Percentiles rank a stretch among this genome's conserved stretches.
Conservation (phyloP, 805 yeast genomes). For the Groenewaldozyma salmanticensis region DNA sequence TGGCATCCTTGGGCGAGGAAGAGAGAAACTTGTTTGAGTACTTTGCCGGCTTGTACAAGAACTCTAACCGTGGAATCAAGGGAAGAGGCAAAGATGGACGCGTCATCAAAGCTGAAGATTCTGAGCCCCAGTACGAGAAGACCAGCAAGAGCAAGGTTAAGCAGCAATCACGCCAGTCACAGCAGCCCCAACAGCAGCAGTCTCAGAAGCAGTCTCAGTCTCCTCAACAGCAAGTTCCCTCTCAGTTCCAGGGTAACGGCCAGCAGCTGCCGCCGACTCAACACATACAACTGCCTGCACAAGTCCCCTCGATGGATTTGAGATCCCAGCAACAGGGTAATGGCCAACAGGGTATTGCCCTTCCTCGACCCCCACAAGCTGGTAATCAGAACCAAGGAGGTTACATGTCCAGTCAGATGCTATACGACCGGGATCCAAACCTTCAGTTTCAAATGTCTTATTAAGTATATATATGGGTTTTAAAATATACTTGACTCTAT, state of each 20-base stretch:
- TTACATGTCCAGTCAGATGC: background rate
- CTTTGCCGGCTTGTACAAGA: constrained; percentile 74
- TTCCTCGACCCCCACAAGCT: background rate
- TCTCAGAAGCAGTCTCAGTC: constrained; percentile 4
- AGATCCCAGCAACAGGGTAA: no score
- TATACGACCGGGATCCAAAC: background rate
- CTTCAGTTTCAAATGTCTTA: background rate
- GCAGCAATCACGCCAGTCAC: no score
- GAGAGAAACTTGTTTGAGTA: constrained; percentile 67
- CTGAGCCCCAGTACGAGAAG: background rate
- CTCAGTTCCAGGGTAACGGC: background rate
- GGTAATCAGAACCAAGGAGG: no score
- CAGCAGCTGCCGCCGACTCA: background rate
- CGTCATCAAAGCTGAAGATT: background rate
- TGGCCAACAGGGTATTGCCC: no score
- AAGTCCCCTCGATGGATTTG: background rate
- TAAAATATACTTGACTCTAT: background rate
- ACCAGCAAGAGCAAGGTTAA: no score
- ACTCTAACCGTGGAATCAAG: constrained; percentile 81
- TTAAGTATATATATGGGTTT: background rate
- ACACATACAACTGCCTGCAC: background rate
- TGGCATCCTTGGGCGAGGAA: constrained; percentile 37
- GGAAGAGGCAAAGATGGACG: constrained; percentile 61
- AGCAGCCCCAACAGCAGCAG: constrained; percentile 4
- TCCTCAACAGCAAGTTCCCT: constrained; percentile 1